A percentile compares a stretch with the other conserved stretches of the same genome.
phyloP scores from a whole-genome alignment of 345 rosid species.

The Orychophragmus violaceus region DNA sequence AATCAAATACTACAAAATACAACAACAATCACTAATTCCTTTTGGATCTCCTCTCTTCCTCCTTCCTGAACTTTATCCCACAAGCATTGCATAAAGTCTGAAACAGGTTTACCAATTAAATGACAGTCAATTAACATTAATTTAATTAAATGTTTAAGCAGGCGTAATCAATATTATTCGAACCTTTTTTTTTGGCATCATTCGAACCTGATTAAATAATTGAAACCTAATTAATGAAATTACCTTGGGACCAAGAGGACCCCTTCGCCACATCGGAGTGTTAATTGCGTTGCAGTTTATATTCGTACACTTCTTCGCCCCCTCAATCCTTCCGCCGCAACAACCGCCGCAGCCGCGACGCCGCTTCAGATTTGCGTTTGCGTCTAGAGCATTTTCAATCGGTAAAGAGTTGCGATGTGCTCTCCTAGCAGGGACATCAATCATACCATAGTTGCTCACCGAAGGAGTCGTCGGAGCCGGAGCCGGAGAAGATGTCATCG shows the following conservation, averaged over 20 bases:
- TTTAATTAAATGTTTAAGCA: neutral
- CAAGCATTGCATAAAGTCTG: constrained; percentile 32
- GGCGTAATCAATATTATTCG: neutral
- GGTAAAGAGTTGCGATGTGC: neutral
- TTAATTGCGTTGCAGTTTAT: neutral
- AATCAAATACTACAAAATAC: neutral
- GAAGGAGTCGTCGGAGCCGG: neutral
- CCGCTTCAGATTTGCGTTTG: neutral
- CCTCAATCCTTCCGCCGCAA: neutral
- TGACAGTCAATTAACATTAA: neutral
- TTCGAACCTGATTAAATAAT: neutral
- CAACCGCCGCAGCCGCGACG: neutral
- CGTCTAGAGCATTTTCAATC: neutral
- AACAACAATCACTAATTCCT: neutral
- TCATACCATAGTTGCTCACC: constrained; percentile 1
- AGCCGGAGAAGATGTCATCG: neutral
- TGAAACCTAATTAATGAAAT: neutral
- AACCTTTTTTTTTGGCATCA: too few species aligned
- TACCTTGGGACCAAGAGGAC: constrained; percentile 32
- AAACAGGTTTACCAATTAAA: neutral
- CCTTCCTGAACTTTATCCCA: constrained; percentile 32
- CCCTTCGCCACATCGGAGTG: constrained; percentile 36
- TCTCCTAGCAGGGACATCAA: constrained; percentile 25
- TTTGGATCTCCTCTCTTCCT: constrained; percentile 10
- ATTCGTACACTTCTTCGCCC: constrained; percentile 9